phyloP scores from a whole-genome alignment of 2,329 filamentous ascomycete genomes.

The Ophiostoma sp. region DNA sequence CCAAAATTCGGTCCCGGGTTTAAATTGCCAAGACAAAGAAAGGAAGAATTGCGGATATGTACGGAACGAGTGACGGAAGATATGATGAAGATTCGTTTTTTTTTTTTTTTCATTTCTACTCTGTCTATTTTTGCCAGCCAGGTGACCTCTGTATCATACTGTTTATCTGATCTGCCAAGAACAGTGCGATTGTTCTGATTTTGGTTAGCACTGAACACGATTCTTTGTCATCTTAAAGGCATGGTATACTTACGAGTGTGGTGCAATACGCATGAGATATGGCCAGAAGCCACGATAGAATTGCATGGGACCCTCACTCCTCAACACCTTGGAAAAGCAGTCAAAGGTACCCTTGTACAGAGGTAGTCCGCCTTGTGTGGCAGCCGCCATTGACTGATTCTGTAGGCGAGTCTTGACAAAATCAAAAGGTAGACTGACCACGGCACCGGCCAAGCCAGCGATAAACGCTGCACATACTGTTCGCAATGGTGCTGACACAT shows the following conservation, averaged over 20 bases:
- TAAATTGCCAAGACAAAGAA: background rate
- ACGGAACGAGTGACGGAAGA: background rate
- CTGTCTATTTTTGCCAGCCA: background rate
- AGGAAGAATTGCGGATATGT: background rate
- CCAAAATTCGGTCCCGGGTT: background rate
- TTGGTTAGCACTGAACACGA: background rate
- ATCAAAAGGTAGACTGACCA: constrained; percentile 94
- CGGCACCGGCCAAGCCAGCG: constrained; percentile 94
- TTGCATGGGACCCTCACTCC: constrained; percentile 80
- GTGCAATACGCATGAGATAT: constrained; percentile 92
- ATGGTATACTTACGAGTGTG: constrained; percentile 90
- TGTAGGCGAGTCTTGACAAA: constrained; percentile 97
- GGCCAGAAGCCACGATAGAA: constrained; percentile 97
- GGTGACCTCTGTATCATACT: background rate
- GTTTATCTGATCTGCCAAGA: constrained; percentile 4
- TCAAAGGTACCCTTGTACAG: constrained; percentile 87
- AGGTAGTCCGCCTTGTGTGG: constrained; percentile 66
- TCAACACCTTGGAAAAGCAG: constrained; percentile 85
- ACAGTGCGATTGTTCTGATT: background rate
- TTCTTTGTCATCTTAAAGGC: background rate
- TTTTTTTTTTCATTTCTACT: background rate
- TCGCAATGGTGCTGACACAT: constrained; percentile 63
- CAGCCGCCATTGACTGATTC: constrained; percentile 72
- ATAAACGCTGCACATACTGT: constrained; percentile 84
- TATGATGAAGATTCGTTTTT: background rate